phyloP scores from a whole-genome alignment of 2,329 filamentous ascomycete genomes.

The Ascochyta fabae region DNA sequence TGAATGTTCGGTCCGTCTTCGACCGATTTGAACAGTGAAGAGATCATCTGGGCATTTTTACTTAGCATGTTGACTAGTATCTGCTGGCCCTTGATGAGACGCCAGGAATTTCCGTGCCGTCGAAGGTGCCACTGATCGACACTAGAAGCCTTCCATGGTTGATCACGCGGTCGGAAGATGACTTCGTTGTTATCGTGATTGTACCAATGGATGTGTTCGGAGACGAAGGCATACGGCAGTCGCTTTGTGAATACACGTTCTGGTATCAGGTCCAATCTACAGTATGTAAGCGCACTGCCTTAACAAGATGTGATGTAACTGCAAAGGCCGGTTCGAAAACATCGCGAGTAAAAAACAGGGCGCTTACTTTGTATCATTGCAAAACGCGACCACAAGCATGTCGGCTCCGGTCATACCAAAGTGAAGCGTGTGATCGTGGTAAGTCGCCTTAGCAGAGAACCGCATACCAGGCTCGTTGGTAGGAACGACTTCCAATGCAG shows the following conservation, averaged over 20 bases:
- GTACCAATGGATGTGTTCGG: conserved; percentile 38
- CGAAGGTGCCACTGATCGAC: conserved; percentile 24
- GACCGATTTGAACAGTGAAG: conserved; percentile 23
- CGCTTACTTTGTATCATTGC: conserved; percentile 9
- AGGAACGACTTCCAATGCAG: conserved; percentile 55
- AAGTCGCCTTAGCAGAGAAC: conserved; percentile 47
- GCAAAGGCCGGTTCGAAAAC: neutral
- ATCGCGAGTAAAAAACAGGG: too few relatives aligned
- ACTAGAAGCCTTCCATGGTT: conserved; percentile 13
- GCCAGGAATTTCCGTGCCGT: conserved; percentile 20
- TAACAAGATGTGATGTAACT: neutral
- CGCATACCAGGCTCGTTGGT: conserved; percentile 48
- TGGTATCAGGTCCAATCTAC: conserved; percentile 46
- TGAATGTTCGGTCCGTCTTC: conserved; percentile 30
- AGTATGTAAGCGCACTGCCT: neutral
- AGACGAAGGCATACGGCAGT: conserved; percentile 43
- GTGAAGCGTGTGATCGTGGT: conserved; percentile 37
- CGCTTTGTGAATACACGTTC: conserved; percentile 26
- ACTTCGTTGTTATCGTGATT: conserved; percentile 18
- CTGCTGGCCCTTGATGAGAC: conserved; percentile 9
- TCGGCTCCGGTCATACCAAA: conserved; percentile 43
- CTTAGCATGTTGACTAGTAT: conserved; percentile 20
- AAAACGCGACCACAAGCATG: conserved; percentile 32
- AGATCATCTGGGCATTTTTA: conserved; percentile 14
- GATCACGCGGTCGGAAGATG: conserved; percentile 15